Base-by-base conservation (phyloP, 495 filamentous ascomycete genomes). In the Evansstolkia leycettana region DNA sequence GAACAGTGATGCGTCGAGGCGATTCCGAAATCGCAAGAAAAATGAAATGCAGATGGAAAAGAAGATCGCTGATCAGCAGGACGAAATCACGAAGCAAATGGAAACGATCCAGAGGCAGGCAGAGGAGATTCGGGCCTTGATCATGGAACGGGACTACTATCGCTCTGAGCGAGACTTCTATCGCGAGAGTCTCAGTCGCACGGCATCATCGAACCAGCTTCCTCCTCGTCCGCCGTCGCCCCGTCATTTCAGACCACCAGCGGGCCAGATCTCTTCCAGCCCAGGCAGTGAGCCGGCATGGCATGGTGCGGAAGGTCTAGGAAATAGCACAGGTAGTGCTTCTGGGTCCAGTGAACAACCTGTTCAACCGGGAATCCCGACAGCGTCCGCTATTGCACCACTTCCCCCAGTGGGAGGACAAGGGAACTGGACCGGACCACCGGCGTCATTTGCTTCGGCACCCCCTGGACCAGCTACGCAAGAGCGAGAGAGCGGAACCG, bases 1-100 rank as follows among this genome's bases (percentile, higher is more conserved):
- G 27, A 98, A 98, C 52, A 93, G 92, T 33, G 84, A 84, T 29
- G 90, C 90, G 6, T 94, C 87, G 27, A 78, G 86, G 38, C 67
- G 90, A 28, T 95, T 96, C 47, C 78, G 90, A 36, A 77, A 82
- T 50, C 72, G 89, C 34, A 96, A 95, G 55, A 80, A 90, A 48
- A 87, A 85, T 48, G 89, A 95, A 56, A 70, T 73, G 45, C 80
- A 86, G 48, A 75, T 80, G 18, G 72, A 76, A 24, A 69, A 71
- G 30, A 78, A 70, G 25, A 50, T 65, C 9, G 44, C 37, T 0
- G 74, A 78, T 18, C 65, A 75, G 39, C 72, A 79, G 46, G 65
- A 62, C 0, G 61, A 62, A 37, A 58, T 81, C 20, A 76, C 77
- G 39, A 66, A 76, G 40, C 70, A 76, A 8, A 23, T 57, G 62